Conservation (phyloP, 164 flowering plant genomes). For the Litsea cubeba region DNA sequence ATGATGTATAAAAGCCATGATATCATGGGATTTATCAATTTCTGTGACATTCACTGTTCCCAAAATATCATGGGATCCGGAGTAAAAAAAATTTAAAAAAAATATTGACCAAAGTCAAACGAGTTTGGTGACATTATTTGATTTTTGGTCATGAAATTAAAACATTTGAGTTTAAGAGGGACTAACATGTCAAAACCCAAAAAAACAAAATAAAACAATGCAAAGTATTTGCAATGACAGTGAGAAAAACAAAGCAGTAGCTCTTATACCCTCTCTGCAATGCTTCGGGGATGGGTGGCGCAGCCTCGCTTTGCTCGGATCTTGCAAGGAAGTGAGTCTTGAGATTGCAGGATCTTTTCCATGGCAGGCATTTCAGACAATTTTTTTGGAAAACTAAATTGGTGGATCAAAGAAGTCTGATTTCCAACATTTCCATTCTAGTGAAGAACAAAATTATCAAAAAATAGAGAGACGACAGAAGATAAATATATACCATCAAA, state of each 20-base stretch:
- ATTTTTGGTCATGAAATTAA: no score
- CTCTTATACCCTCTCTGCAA: constrained; percentile 85
- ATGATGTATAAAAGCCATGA: no score
- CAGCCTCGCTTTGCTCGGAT: constrained; percentile 84
- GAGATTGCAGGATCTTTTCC: constrained; percentile 55
- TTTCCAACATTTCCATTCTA: constrained; percentile 42
- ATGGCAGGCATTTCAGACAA: constrained; percentile 52
- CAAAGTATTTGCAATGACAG: neutral
- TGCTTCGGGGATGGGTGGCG: constrained; percentile 93
- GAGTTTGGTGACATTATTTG: no score
- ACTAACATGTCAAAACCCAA: no score
- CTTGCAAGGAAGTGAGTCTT: constrained; percentile 70
- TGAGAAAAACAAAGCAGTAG: neutral
- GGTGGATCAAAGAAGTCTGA: constrained; percentile 53
- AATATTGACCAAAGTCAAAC: no score
- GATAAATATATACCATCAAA: no score
- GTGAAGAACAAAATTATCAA: neutral
- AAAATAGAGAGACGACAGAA: neutral
- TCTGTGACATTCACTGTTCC: no score
- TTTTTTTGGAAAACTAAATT: constrained; percentile 68
- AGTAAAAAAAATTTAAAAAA: no score
- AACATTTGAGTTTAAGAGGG: no score
- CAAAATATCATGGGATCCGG: no score
- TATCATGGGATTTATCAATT: no score
- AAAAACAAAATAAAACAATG: no score